These are phyloP conservation scores for Tolypocladium sp. DNA, from an alignment of 2,329 filamentous ascomycete genomes.

Conservation along the genomic window DNA sequence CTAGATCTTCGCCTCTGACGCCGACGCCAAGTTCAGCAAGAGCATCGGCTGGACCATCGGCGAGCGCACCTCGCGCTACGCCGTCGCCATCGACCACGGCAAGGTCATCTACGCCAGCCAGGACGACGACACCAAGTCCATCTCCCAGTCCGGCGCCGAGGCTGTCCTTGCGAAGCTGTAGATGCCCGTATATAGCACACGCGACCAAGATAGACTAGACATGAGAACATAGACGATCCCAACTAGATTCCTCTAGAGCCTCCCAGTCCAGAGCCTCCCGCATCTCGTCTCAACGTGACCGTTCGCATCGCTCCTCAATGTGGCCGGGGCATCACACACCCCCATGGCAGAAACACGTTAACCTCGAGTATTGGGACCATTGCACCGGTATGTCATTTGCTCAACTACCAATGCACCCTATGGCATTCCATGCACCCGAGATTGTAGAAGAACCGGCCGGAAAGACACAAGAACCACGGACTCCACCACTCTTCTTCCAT, in stretches of 20 bases:
- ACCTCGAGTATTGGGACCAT: not conserved
- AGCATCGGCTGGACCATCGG: constrained; percentile 68
- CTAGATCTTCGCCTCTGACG: constrained; percentile 68
- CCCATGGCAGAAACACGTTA: not conserved
- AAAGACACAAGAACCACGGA: constrained; percentile 34
- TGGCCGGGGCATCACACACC: not conserved
- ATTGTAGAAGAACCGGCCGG: constrained; percentile 32
- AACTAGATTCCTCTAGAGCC: too few species aligned
- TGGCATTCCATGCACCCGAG: constrained; percentile 32
- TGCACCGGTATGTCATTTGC: constrained; percentile 18
- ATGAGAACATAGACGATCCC: not conserved
- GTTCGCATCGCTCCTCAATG: not conserved
- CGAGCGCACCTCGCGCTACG: constrained; percentile 70
- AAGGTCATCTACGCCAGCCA: constrained; percentile 74
- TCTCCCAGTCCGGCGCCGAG: constrained; percentile 42
- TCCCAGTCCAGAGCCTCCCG: not conserved
- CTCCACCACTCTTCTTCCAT: constrained; percentile 21
- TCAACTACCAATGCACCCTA: constrained; percentile 33
- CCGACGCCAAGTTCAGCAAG: constrained; percentile 61
- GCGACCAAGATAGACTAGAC: not conserved
- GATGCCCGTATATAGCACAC: constrained; percentile 4
- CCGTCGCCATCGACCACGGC: constrained; percentile 73
- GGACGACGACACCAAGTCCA: constrained; percentile 43
- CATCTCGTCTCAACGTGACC: not conserved
- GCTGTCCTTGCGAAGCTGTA: constrained; percentile 45